Base-by-base conservation (phyloP, 305 asterid genomes). In the Solanum aculeatissimum region DNA sequence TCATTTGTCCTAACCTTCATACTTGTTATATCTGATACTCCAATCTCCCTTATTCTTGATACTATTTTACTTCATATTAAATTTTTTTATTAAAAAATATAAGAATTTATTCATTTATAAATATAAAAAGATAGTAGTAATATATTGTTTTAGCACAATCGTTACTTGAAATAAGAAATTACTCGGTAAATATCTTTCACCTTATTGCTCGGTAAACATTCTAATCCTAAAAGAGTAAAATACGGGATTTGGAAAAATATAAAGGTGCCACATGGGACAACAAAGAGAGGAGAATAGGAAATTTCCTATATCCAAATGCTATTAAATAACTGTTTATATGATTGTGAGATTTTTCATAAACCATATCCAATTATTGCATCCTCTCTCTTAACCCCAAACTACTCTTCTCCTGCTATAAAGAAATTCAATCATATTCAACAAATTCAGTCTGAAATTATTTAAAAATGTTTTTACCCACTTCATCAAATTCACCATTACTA, bases 391-490 rank as follows among this genome's bases (percentile, higher is more conserved):
- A 58, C 47, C 63, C 63, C 63, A 8, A 55, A 5, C 63, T 55
- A 40, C 43, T 38, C 42, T 38, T 38, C 42, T 38, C 6, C 4
- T 32, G 38, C 2, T 32, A 2, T 32, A 1, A 38, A 38, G 42
- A 38, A 38, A 55, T 57, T 19, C 16, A 9, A n/a, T 19, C n/a
- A 57, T 57, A 57, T 27, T 9, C 19, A 57, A 55, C 19, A 19
- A 13, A n/a, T 57, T 57, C 63, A 57, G n/a, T 57, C 63, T 55
- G 13, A 19, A 55, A 58, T 58, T 14, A 10, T 21, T 0, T 58
- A 68, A 62, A 62, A 16, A 82, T 82, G 84, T 62, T 60, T 81
- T 3, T 29, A 23, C 60, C 84, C 10, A 81, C 40, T 35, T 27
- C 57, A 9, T 38, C 74, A 47, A 60, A 63, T 27, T 7, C 58